Evolutionary conservation across 2,329 filamentous ascomycete genomes (phyloP).

Genomic region (Scolecobasidium constrictum): DNA sequence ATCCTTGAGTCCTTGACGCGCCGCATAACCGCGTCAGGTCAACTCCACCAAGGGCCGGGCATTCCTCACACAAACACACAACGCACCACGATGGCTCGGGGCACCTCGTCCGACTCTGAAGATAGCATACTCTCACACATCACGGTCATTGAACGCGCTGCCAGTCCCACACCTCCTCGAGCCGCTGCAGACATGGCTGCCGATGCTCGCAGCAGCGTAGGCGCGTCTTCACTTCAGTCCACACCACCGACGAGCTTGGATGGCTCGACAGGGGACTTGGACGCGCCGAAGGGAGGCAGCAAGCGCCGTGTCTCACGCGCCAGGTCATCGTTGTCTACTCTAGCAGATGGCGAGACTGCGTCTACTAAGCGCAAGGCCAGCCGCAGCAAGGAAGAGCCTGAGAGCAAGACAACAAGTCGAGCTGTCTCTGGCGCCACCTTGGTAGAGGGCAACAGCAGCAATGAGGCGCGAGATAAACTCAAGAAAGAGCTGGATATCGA

Average conservation of each 20-base stretch:
- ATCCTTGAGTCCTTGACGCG: too few species aligned
- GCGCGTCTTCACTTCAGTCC: conserved; percentile 45
- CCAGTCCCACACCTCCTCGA: conserved; percentile 19
- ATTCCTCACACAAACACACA: too few species aligned
- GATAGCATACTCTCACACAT: conserved; percentile 1
- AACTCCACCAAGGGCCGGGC: too few species aligned
- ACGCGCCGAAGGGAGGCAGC: conserved; percentile 17
- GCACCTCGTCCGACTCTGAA: background rate
- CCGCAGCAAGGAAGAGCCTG: conserved; percentile 14
- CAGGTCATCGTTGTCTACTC: conserved; percentile 47
- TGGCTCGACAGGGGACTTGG: conserved; percentile 46
- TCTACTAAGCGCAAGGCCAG: conserved; percentile 46
- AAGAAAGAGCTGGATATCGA: conserved; percentile 22
- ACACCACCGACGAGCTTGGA: conserved; percentile 58
- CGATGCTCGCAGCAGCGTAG: conserved; percentile 29
- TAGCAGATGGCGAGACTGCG: conserved; percentile 56
- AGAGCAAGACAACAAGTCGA: background rate
- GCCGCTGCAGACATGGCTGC: conserved; percentile 18
- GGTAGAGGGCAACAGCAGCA: conserved; percentile 11
- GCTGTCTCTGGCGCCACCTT: conserved; percentile 31
- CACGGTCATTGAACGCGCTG: background rate
- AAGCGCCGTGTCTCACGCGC: conserved; percentile 41
- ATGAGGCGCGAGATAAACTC: conserved; percentile 18
- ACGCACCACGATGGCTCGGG: background rate
- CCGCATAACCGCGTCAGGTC: too few species aligned